Evolutionary conservation across 2,329 filamentous ascomycete genomes (phyloP).

Genomic region (Trichoderma pleuroti): DNA sequence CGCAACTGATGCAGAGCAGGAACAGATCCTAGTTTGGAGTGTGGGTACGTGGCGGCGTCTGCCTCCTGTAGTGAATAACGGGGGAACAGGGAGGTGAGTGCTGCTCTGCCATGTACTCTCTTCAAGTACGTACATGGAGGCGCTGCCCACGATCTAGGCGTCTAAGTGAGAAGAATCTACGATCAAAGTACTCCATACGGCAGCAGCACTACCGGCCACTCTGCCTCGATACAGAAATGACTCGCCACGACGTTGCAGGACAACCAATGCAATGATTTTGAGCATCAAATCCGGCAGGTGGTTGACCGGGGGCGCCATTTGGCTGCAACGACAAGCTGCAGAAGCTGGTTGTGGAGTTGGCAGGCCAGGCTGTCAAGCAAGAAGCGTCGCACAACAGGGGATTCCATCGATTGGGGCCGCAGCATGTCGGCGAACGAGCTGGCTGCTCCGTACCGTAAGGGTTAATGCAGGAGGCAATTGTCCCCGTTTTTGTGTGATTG

Average conservation of each 20-base stretch:
- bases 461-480: slow-evolving; percentile 6
- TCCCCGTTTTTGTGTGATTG: slow-evolving; percentile 4
- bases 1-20: slow-evolving; percentile 10
- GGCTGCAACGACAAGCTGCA: slow-evolving; percentile 6
- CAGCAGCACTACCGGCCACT: background rate
- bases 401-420: background rate
- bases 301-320: background rate
- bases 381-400: slow-evolving; percentile 13
- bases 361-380: slow-evolving; percentile 9
- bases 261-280: background rate
- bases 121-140: background rate
- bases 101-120: background rate
- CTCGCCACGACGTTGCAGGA: background rate
- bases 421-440: slow-evolving; percentile 1
- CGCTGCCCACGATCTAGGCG: background rate
- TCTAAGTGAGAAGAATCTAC: background rate
- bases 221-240: background rate
- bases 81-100: background rate
- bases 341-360: background rate
- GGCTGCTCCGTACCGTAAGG: slow-evolving; percentile 2
- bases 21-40: slow-evolving; percentile 11
- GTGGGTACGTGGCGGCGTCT: slow-evolving; percentile 12
- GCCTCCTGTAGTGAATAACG: slow-evolving; percentile 8
- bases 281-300: background rate
- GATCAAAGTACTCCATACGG: background rate